phyloP scores from a whole-genome alignment of 1,284 basidiomycete genomes.

The Cryptococcus hybrid region DNA sequence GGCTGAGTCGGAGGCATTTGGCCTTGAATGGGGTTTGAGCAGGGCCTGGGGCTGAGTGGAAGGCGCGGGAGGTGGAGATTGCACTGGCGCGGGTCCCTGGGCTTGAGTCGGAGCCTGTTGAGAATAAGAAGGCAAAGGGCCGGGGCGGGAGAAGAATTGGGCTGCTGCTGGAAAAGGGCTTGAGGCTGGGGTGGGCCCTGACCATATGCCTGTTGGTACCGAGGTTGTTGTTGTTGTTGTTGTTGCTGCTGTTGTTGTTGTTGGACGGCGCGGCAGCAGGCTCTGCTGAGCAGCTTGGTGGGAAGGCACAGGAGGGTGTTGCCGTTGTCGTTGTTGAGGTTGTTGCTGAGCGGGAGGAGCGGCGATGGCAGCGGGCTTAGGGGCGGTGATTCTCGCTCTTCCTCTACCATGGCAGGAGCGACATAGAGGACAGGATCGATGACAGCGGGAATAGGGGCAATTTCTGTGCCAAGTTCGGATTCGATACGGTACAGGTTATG shows the following conservation, averaged over 20 bases:
- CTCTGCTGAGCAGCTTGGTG: no score
- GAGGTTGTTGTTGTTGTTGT: no score
- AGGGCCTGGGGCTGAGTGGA: not conserved
- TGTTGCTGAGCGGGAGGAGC: no score
- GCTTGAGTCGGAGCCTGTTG: not conserved
- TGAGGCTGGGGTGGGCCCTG: not conserved
- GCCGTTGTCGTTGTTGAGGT: no score
- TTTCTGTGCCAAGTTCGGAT: conserved; percentile 97
- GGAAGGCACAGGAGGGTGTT: no score
- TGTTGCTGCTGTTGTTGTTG: not conserved
- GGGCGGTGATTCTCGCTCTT: not conserved
- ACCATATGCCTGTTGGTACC: conserved; percentile 1
- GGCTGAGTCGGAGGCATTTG: no score
- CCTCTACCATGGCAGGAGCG: conserved; percentile 52
- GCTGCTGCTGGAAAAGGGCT: not conserved
- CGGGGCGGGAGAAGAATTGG: not conserved
- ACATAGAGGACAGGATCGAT: conserved; percentile 96
- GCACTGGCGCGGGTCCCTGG: not conserved
- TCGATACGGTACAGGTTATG: conserved; percentile 98
- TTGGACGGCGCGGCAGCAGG: no score
- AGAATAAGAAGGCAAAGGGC: conserved; percentile 8
- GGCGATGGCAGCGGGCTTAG: no score
- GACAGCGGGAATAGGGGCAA: conserved; percentile 86
- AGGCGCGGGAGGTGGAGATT: not conserved
- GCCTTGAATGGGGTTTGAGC: not conserved